Evolutionary conservation across 768 basidiomycete species (phyloP).

Genomic region (Phanerochaete carnosa): DNA sequence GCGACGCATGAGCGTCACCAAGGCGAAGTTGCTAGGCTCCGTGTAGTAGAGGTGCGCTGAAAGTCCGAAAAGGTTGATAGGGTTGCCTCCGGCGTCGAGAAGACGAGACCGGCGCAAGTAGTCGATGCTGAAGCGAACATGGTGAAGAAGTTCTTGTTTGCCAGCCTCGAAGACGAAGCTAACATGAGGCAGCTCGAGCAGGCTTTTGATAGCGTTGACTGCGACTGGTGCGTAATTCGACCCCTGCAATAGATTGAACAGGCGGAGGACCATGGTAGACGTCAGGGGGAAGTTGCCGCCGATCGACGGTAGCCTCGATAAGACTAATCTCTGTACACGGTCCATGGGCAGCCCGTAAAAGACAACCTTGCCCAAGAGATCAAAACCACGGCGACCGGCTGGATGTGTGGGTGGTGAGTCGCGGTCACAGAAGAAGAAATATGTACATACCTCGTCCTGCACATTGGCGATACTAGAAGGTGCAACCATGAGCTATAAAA

Average conservation of each 20-base stretch:
- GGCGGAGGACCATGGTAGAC: constrained; percentile 58
- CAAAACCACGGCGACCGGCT: constrained; percentile 70
- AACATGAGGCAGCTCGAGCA: constrained; percentile 57
- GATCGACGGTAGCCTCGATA: constrained; percentile 61
- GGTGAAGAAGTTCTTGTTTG: constrained; percentile 56
- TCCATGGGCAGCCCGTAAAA: constrained; percentile 69
- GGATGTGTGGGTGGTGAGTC: background rate
- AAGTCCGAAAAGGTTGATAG: constrained; percentile 53
- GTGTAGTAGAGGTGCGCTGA: constrained; percentile 59
- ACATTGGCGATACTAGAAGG: constrained; percentile 62
- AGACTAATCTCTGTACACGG: constrained; percentile 57
- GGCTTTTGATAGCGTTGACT: constrained; percentile 44
- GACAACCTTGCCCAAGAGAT: constrained; percentile 66
- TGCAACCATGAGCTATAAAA: constrained; percentile 1
- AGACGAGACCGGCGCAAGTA: constrained; percentile 59
- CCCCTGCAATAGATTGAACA: constrained; percentile 64
- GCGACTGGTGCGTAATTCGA: constrained; percentile 50
- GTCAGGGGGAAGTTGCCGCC: constrained; percentile 65
- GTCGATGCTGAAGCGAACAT: constrained; percentile 68
- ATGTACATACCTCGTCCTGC: constrained; percentile 47
- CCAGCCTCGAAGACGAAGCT: constrained; percentile 54
- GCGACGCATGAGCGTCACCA: constrained; percentile 52
- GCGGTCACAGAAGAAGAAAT: background rate
- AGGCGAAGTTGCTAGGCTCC: constrained; percentile 68
- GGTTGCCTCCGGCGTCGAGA: constrained; percentile 49